phyloP scores from a whole-genome alignment of 2,329 filamentous ascomycete species.

The Nemania sp. region DNA sequence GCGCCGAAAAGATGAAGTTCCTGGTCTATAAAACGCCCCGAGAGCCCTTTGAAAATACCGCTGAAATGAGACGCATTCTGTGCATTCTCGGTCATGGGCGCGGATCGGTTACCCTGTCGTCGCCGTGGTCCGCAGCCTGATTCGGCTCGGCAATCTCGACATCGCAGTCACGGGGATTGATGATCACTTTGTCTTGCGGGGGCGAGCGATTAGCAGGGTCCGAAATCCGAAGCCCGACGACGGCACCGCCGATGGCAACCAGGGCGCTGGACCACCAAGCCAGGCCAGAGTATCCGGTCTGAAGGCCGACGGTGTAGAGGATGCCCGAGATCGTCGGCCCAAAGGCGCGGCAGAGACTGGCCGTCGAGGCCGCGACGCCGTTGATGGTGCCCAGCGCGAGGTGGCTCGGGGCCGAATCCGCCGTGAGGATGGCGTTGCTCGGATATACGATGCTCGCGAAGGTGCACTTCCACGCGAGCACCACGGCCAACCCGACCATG shows the following conservation, averaged over 20 bases:
- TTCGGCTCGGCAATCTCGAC: constrained; percentile 17
- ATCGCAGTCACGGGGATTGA: constrained; percentile 14
- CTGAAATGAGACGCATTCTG: constrained; percentile 16
- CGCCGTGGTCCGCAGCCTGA: background rate
- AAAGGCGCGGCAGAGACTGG: constrained; percentile 84
- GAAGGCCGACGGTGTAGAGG: constrained; percentile 79
- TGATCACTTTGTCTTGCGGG: background rate
- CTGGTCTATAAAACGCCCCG: constrained; percentile 25
- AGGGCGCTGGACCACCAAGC: constrained; percentile 91
- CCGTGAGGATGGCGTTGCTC: constrained; percentile 83
- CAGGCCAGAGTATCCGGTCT: constrained; percentile 80
- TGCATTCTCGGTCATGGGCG: constrained; percentile 5
- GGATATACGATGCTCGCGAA: constrained; percentile 91
- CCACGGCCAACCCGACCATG: constrained; percentile 73
- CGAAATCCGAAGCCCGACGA: constrained; percentile 75
- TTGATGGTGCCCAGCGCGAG: constrained; percentile 90
- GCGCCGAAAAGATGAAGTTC: constrained; percentile 19
- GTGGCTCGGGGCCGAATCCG: constrained; percentile 83
- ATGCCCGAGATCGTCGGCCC: constrained; percentile 87
- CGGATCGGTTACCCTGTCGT: background rate
- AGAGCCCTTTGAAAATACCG: constrained; percentile 6
- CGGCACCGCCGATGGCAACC: constrained; percentile 74
- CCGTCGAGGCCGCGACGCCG: constrained; percentile 87
- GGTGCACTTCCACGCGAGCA: constrained; percentile 90
- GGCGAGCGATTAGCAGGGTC: constrained; percentile 54